phyloP scores from a whole-genome alignment of 352 stramenopile species.

The Aphanomyces euteiches region DNA sequence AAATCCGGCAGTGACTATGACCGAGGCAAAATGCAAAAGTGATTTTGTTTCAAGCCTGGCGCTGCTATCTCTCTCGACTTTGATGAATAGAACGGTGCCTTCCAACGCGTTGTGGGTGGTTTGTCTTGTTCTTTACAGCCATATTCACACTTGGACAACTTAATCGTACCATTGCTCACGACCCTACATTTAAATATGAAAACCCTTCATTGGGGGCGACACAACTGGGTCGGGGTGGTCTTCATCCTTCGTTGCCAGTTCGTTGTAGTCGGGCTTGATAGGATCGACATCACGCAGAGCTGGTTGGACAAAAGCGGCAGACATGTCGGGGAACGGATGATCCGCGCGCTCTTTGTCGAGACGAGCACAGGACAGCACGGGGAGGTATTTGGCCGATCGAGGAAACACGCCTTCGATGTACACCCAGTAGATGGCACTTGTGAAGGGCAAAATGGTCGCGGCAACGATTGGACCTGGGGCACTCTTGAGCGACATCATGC shows the following conservation, averaged over 20 bases:
- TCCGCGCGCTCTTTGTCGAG: conserved; percentile 55
- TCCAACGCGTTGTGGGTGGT: no score
- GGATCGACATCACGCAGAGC: conserved; percentile 52
- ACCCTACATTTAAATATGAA: neutral
- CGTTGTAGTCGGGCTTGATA: conserved; percentile 68
- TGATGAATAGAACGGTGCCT: no score
- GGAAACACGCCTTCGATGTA: conserved; percentile 68
- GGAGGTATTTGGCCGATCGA: conserved; percentile 60
- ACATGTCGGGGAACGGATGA: conserved; percentile 48
- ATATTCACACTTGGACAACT: no score
- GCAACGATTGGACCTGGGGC: conserved; percentile 54
- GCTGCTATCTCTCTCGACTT: no score
- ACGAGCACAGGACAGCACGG: conserved; percentile 69
- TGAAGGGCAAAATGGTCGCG: conserved; percentile 60
- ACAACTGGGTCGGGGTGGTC: neutral
- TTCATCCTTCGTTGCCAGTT: conserved; percentile 16
- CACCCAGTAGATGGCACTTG: conserved; percentile 64
- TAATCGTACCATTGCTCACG: no score
- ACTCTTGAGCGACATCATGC: conserved; percentile 68
- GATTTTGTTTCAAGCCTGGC: no score
- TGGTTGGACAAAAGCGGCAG: conserved; percentile 68
- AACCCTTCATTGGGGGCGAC: neutral
- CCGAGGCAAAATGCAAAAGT: no score
- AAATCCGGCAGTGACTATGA: no score
- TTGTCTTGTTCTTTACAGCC: no score